phyloP scores from a whole-genome alignment of 352 stramenopile species.

The Pythium insidiosum region DNA sequence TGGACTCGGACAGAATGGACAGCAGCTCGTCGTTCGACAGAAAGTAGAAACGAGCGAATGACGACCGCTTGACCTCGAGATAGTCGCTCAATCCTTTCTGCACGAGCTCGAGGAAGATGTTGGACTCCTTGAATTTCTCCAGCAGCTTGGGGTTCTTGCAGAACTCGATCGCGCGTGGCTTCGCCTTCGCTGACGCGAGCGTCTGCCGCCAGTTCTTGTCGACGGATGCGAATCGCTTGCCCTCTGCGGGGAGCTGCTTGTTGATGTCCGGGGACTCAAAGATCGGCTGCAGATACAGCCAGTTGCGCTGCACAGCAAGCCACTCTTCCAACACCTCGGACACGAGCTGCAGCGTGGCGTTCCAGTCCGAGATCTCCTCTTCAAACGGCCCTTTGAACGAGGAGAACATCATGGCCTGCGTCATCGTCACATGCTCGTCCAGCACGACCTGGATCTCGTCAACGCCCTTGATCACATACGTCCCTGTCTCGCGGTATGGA shows the following conservation, averaged over 20 bases:
- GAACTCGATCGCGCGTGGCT: conserved; percentile 90
- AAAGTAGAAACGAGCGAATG: conserved; percentile 92
- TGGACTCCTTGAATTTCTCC: conserved; percentile 92
- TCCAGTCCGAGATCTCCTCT: conserved; percentile 91
- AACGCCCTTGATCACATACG: conserved; percentile 91
- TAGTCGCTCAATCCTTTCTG: conserved; percentile 91
- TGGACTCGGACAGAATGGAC: conserved; percentile 90
- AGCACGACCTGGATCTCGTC: conserved; percentile 93
- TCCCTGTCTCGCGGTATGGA: conserved; percentile 89
- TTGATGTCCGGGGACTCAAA: conserved; percentile 96
- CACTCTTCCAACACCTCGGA: conserved; percentile 93
- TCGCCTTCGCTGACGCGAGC: conserved; percentile 76
- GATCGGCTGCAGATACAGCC: conserved; percentile 94
- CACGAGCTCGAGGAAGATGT: conserved; percentile 90
- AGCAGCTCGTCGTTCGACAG: conserved; percentile 92
- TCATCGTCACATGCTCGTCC: conserved; percentile 95
- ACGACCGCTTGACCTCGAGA: conserved; percentile 88
- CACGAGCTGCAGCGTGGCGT: conserved; percentile 84
- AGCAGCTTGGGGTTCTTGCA: conserved; percentile 89
- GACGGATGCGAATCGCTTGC: conserved; percentile 92
- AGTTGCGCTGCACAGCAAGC: conserved; percentile 92
- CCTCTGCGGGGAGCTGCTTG: conserved; percentile 92
- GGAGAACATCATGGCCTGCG: conserved; percentile 95
- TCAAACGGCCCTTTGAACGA: conserved; percentile 94
- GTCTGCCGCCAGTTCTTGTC: conserved; percentile 95